Evolutionary conservation across 2,329 filamentous ascomycete genomes (phyloP).

Genomic region (Trichoderma pleuroti): DNA sequence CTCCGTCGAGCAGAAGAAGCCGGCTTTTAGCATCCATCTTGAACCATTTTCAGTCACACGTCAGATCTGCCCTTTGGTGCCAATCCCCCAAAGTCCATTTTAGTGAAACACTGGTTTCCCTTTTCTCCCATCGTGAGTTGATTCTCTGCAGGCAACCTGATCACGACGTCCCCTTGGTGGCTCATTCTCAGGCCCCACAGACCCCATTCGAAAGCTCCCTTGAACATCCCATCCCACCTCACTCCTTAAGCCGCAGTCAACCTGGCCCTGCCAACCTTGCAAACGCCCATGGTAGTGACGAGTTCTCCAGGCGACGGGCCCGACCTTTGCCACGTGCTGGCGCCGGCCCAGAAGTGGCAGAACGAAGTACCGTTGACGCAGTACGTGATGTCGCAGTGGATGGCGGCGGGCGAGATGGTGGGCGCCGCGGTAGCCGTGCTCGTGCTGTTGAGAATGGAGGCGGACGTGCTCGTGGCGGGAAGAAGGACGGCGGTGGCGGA

Average conservation of each 20-base stretch:
- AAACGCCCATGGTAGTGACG: conserved; percentile 30
- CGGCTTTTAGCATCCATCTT: not conserved
- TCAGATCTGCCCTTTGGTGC: not conserved
- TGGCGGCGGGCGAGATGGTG: not conserved
- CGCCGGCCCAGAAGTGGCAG: conserved; percentile 40
- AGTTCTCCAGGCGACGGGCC: conserved; percentile 39
- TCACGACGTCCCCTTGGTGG: no score
- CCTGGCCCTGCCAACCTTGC: conserved; percentile 12
- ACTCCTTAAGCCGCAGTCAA: not conserved
- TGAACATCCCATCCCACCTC: not conserved
- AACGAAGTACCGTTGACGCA: conserved; percentile 35
- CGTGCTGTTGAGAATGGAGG: not conserved
- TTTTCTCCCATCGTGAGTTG: no score
- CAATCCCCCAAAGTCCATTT: not conserved
- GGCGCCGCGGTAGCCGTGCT: not conserved
- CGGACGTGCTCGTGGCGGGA: not conserved
- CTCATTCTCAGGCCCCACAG: not conserved
- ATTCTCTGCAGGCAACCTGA: not conserved
- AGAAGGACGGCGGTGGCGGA: not conserved
- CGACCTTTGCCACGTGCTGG: conserved; percentile 34
- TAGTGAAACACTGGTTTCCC: not conserved
- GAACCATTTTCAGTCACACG: not conserved
- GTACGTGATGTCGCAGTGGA: conserved; percentile 35
- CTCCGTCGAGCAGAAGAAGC: not conserved
- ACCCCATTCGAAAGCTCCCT: not conserved